Percentiles rank a stretch among this genome's conserved stretches.
Conservation (phyloP, 169 alveolate genomes). For the Plasmodium knowlesi region DNA sequence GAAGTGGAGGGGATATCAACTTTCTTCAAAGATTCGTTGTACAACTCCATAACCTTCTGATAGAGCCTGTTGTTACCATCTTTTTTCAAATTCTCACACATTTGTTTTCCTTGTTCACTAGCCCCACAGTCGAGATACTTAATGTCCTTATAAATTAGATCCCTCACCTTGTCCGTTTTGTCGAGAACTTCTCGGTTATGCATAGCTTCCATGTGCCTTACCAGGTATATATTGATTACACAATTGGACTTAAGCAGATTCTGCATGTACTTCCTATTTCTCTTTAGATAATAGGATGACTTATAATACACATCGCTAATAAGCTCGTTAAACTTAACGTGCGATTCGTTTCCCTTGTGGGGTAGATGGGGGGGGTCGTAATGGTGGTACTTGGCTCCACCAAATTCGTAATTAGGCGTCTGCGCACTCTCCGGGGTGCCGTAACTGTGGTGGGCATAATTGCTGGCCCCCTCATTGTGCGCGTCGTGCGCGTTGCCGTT, state of each 20-base stretch:
- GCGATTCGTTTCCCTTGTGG: neutral
- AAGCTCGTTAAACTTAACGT: conserved; percentile 8
- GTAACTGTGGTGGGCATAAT: neutral
- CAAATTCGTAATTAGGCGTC: neutral
- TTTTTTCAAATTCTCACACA: conserved; percentile 8
- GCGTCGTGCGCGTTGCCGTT: neutral
- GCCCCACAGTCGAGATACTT: conserved; percentile 26
- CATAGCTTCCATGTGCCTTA: conserved; percentile 71
- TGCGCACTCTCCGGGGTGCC: neutral
- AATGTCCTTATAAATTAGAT: conserved; percentile 17
- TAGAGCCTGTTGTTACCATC: conserved; percentile 1
- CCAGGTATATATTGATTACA: conserved; percentile 43
- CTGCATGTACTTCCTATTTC: conserved; percentile 60
- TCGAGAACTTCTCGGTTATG: conserved; percentile 52
- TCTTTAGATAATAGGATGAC: conserved; percentile 24
- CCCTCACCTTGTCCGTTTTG: conserved; percentile 6
- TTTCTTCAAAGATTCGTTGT: conserved; percentile 6
- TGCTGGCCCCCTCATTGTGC: neutral
- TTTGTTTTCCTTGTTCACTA: conserved; percentile 52
- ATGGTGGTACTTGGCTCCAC: neutral
- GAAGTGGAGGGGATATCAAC: neutral
- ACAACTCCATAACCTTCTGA: conserved; percentile 31
- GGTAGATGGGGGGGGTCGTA: neutral
- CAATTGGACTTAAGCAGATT: conserved; percentile 22
- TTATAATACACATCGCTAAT: conserved; percentile 51